These are phyloP conservation scores for Corynespora cassiicola DNA, from an alignment of 2,329 filamentous ascomycete genomes.

Conservation along the genomic window DNA sequence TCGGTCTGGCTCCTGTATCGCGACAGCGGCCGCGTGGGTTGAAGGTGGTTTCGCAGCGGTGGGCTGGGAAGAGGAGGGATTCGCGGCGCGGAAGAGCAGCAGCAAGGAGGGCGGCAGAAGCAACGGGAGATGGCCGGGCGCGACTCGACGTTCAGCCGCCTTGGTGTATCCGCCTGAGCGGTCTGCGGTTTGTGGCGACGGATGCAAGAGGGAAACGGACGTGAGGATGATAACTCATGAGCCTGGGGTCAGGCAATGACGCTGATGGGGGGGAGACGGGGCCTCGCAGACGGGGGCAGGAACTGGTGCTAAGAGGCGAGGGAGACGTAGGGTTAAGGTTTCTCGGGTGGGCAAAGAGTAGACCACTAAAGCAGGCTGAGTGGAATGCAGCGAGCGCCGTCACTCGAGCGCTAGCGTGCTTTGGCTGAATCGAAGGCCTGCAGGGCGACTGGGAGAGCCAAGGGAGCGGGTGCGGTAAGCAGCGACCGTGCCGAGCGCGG, in stretches of 20 bases:
- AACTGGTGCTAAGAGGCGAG: conserved; percentile 3
- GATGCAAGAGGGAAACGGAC: not conserved
- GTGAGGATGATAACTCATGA: too few species aligned
- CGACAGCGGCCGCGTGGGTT: too few species aligned
- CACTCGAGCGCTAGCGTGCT: too few species aligned
- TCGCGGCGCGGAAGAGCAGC: too few species aligned
- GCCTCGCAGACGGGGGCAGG: not conserved
- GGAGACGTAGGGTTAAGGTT: conserved; percentile 10
- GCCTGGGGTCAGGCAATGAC: conserved; percentile 1
- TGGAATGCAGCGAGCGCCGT: too few species aligned
- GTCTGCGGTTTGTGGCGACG: conserved; percentile 6
- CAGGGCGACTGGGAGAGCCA: conserved; percentile 2
- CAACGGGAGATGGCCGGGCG: too few species aligned
- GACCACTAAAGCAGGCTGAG: not conserved
- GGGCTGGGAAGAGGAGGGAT: too few species aligned
- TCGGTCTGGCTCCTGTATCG: too few species aligned
- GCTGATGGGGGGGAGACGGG: conserved; percentile 1
- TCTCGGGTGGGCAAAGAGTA: conserved; percentile 1
- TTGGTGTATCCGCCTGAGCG: conserved; percentile 10
- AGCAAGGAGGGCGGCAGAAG: too few species aligned
- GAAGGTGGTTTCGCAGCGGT: too few species aligned
- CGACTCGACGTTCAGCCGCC: too few species aligned
- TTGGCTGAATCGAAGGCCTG: conserved; percentile 6
- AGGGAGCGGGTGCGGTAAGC: conserved; percentile 6
- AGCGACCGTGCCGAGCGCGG: too few species aligned